Percentiles rank a stretch among this genome's conserved stretches.
Conservation (phyloP, 805 yeast genomes). For the Pichia cephalocereana region DNA sequence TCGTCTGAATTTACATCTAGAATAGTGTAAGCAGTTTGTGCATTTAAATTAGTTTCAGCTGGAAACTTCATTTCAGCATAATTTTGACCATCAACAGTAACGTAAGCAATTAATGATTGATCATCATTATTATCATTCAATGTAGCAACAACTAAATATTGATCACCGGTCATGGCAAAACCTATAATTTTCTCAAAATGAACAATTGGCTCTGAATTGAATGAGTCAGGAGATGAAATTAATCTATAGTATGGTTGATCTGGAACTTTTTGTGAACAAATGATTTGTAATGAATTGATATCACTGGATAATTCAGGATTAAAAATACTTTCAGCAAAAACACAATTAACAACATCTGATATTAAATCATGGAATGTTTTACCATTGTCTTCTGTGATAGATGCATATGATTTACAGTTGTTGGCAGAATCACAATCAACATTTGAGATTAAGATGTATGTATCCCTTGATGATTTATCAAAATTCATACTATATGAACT, state of each 20-base stretch:
- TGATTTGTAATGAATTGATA: conserved; percentile 41
- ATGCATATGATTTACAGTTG: conserved; percentile 51
- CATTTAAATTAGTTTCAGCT: conserved; percentile 44
- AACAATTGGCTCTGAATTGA: conserved; percentile 29
- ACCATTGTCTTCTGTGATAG: conserved; percentile 63
- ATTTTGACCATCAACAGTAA: conserved; percentile 65
- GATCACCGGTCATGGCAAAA: conserved; percentile 54
- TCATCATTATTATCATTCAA: conserved; percentile 39
- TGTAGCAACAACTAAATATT: conserved; percentile 65
- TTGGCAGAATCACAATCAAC: conserved; percentile 40
- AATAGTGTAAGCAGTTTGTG: conserved; percentile 68
- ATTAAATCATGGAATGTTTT: conserved; percentile 44
- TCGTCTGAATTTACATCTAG: conserved; percentile 65
- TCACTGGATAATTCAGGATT: conserved; percentile 19
- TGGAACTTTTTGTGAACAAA: conserved; percentile 43
- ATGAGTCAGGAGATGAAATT: conserved; percentile 46
- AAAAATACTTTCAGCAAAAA: conserved; percentile 53
- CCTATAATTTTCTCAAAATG: conserved; percentile 59
- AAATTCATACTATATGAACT: conserved; percentile 41
- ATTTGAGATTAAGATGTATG: conserved; percentile 64
- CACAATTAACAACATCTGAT: conserved; percentile 51
- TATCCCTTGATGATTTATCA: conserved; percentile 44
- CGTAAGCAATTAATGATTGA: conserved; percentile 52
- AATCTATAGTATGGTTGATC: conserved; percentile 21
- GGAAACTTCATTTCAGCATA: conserved; percentile 84